Evolutionary conservation across 225 moss, liverwort and hornwort genomes (phyloP), one percentile per base, ranked within the genome.

Genomic region (Sphagnum contortum): DNA sequence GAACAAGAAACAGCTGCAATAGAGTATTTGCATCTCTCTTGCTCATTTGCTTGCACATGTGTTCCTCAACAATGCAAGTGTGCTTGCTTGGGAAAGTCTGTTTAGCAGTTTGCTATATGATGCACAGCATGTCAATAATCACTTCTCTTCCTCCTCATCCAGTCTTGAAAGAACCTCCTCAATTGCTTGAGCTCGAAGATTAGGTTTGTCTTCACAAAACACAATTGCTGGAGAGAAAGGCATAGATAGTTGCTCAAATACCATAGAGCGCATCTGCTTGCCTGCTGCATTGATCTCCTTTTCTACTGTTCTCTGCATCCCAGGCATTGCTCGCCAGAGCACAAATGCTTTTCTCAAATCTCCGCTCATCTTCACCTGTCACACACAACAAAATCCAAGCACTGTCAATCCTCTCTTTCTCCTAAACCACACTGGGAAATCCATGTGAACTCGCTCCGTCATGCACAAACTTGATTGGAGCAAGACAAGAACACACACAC

Each of bases 221-320:
- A 80, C 85, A 58, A 94, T 75, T 52, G 75, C 59, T 2, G 94
- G 94, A 69, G 94, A 94, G 55, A 94, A 94, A 9, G 91, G 85
- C 83, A 94, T 69, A 48, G 85, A 82, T 50, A 94, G 71, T 12
- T 80, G 89, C 67, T 78, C 76, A 63, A 94, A 94, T 47, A 94
- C 85, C 58, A 91, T 76, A 49, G 87, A 87, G 5, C 94, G 85
- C 4, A 94, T 74, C 5, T 79, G 82, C 64, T 63, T 74, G 55
- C 77, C 81, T 48, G 83, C 76, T 9, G 83, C 65, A 47, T 81
- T 80, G 46, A 86, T 68, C 70, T 89, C 91, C 71, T 73, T 94
- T 76, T 88, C 89, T 67, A 81, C 89, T 48, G 74, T 89, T 53
- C 53, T 72, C 4, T 87, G 73, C 89, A 87, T 92, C 55, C 89